A percentile compares a stretch with the other conserved stretches of the same genome.
These are phyloP conservation scores for Calonectria pseudoturangicola DNA, from an alignment of 2,329 filamentous ascomycete genomes.

Conservation along the genomic window DNA sequence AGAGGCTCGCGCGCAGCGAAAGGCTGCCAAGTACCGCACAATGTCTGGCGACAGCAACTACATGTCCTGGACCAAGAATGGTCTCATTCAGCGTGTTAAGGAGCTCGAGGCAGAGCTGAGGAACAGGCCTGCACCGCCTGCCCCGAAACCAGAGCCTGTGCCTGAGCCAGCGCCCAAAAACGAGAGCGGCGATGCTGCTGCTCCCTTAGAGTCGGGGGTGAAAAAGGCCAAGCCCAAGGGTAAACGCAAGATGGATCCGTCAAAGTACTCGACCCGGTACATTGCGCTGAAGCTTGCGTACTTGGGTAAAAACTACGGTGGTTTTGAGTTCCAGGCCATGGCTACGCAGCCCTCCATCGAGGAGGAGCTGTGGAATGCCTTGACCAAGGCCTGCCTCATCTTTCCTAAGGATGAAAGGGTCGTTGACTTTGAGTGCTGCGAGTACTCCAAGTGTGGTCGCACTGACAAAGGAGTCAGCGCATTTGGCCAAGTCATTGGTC, in stretches of 20 bases:
- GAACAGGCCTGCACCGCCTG: constrained; percentile 59
- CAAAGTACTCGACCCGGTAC: constrained; percentile 86
- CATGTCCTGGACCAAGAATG: constrained; percentile 79
- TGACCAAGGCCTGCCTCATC: constrained; percentile 88
- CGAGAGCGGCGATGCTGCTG: constrained; percentile 26
- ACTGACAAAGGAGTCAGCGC: constrained; percentile 96
- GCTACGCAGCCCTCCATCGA: constrained; percentile 88
- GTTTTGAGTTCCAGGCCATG: constrained; percentile 89
- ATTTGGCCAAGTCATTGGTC: constrained; percentile 94
- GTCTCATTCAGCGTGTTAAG: constrained; percentile 80
- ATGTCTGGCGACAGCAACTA: constrained; percentile 69
- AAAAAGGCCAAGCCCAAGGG: constrained; percentile 61
- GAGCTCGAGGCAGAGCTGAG: constrained; percentile 80
- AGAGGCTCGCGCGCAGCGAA: constrained; percentile 40
- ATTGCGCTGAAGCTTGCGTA: constrained; percentile 97
- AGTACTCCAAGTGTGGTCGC: constrained; percentile 96
- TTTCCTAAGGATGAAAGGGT: constrained; percentile 78
- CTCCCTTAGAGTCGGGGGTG: constrained; percentile 22
- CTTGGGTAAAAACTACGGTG: constrained; percentile 92
- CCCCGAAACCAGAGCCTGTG: constrained; percentile 51
- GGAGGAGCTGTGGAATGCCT: constrained; percentile 93
- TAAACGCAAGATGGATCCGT: constrained; percentile 81
- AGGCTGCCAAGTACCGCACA: constrained; percentile 49
- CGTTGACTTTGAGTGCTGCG: constrained; percentile 87
- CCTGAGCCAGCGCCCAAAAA: constrained; percentile 25